phyloP scores from a whole-genome alignment of 169 alveolate genomes.

The Eimeria acervulina region DNA sequence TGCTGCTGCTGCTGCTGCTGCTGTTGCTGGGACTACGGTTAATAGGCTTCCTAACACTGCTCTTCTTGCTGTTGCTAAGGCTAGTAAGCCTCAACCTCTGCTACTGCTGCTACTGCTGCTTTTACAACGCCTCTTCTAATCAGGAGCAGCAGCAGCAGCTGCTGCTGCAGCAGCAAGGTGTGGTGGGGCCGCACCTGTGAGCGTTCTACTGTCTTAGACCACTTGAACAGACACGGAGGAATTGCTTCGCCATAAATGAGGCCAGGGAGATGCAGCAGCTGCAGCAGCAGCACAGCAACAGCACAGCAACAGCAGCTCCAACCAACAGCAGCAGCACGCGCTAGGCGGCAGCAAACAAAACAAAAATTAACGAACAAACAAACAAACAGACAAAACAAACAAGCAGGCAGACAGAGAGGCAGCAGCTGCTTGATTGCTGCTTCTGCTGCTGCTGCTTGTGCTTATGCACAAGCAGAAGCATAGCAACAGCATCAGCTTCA shows the following conservation, averaged over 20 bases:
- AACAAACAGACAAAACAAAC: not conserved
- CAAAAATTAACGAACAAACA: too few species aligned
- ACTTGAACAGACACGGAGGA: constrained; percentile 66
- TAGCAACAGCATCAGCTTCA: not conserved
- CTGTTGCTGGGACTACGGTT: not conserved
- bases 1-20: not conserved
- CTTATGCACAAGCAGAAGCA: too few species aligned
- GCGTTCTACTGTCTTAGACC: constrained; percentile 68
- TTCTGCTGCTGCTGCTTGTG: not conserved
- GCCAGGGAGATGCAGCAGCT: constrained; percentile 79
- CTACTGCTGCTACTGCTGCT: not conserved
- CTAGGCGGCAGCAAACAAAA: not conserved
- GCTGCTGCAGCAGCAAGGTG: not conserved
- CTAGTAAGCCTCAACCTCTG: not conserved
- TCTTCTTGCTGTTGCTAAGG: not conserved
- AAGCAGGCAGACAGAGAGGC: not conserved
- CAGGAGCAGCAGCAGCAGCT: not conserved
- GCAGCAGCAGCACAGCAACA: not conserved
- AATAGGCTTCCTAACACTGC: not conserved
- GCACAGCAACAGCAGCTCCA: not conserved
- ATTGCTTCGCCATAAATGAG: constrained; percentile 46
- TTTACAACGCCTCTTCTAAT: not conserved
- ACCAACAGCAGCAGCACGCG: not conserved
- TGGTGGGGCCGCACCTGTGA: constrained; percentile 25
- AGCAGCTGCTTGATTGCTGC: not conserved